A percentile compares a stretch with the other conserved stretches of the same genome.
Conservation (phyloP, 2,329 filamentous ascomycete species). For the Cercospora beticola region DNA sequence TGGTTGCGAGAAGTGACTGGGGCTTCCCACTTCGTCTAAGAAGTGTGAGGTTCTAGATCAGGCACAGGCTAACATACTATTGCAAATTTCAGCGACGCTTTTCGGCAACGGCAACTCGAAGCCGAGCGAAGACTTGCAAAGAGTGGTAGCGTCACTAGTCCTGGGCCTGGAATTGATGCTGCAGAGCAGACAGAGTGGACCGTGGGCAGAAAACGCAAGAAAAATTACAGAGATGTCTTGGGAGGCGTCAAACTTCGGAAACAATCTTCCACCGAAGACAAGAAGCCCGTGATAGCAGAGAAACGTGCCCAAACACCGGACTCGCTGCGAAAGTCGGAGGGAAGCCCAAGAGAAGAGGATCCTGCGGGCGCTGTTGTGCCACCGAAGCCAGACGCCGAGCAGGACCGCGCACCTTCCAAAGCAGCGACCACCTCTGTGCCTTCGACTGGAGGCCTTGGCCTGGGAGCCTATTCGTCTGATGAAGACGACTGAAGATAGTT, state of each 20-base stretch:
- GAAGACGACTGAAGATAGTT: slow-evolving; percentile 41
- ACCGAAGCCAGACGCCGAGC: not conserved
- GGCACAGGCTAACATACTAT: not conserved
- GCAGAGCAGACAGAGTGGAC: slow-evolving; percentile 31
- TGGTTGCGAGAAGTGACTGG: not conserved
- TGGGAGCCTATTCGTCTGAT: slow-evolving; percentile 47
- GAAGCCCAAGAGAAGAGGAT: not conserved
- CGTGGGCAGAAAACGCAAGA: slow-evolving; percentile 40
- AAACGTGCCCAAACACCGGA: slow-evolving; percentile 17
- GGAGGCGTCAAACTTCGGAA: slow-evolving; percentile 49
- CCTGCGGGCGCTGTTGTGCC: not conserved
- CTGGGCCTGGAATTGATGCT: slow-evolving; percentile 51
- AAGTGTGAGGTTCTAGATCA: not conserved
- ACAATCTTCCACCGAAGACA: slow-evolving; percentile 30
- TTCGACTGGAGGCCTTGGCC: slow-evolving; percentile 32
- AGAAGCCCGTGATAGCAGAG: not conserved
- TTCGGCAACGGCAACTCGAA: slow-evolving; percentile 60
- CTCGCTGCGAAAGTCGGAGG: not conserved
- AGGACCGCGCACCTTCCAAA: slow-evolving; percentile 12
- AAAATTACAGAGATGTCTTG: slow-evolving; percentile 39
- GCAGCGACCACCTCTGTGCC: not conserved
- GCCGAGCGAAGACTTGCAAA: slow-evolving; percentile 50
- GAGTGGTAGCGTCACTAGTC: slow-evolving; percentile 19
- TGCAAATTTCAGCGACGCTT: slow-evolving; percentile 44
- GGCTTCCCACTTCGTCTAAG: not conserved